Percentiles rank a stretch among this genome's conserved stretches.
phyloP scores from a whole-genome alignment of 805 yeast species.

The Scheffersomyces ergatensis region DNA sequence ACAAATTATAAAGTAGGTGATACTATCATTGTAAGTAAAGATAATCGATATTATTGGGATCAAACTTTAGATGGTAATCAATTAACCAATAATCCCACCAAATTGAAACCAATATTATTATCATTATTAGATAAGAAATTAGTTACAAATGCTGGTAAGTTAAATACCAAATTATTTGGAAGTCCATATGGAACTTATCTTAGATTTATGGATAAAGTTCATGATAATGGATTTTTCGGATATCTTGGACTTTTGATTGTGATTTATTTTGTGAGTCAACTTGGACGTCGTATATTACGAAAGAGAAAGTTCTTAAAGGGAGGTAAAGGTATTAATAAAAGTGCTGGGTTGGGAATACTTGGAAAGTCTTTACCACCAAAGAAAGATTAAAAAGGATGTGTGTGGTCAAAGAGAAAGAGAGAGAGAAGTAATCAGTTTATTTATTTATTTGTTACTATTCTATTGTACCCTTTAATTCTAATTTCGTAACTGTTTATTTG shows the following conservation, averaged over 20 bases:
- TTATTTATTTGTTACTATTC: no score
- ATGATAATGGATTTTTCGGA: slow-evolving; percentile 43
- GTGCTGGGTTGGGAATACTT: slow-evolving; percentile 15
- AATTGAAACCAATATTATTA: slow-evolving; percentile 33
- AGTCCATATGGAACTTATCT: slow-evolving; percentile 42
- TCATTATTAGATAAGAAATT: slow-evolving; percentile 35
- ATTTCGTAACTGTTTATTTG: not conserved
- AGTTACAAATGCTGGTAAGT: slow-evolving; percentile 5
- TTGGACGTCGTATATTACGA: not conserved
- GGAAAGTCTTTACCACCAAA: slow-evolving; percentile 19
- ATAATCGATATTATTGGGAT: slow-evolving; percentile 34
- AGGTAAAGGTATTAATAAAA: no score
- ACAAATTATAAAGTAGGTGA: slow-evolving; percentile 50
- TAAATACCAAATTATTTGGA: slow-evolving; percentile 31
- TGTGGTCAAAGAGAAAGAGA: no score
- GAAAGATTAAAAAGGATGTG: slow-evolving; percentile 13
- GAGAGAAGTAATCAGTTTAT: no score
- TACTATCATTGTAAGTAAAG: slow-evolving; percentile 48
- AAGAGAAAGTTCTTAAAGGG: slow-evolving; percentile 1
- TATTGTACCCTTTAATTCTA: no score
- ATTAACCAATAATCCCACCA: slow-evolving; percentile 32
- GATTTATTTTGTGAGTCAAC: slow-evolving; percentile 7
- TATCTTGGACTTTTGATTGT: slow-evolving; percentile 24
- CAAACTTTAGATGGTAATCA: slow-evolving; percentile 32
- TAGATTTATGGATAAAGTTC: slow-evolving; percentile 43